Evolutionary conservation across 805 yeast genomes (phyloP).

Genomic region (Myxozyma vanderwaltii): DNA sequence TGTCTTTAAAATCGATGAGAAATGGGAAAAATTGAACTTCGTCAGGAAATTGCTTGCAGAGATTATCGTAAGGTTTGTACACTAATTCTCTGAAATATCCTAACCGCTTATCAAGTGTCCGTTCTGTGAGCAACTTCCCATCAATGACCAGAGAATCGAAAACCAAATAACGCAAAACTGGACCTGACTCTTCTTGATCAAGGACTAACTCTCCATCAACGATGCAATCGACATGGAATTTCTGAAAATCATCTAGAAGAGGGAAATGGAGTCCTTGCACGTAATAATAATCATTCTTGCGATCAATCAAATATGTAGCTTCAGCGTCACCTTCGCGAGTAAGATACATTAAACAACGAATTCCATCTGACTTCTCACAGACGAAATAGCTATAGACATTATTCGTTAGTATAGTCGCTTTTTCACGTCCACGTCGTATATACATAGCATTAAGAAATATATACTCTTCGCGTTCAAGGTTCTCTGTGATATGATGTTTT

Average conservation of each 20-base stretch:
- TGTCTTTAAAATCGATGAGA: constrained; percentile 80
- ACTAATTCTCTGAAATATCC: constrained; percentile 84
- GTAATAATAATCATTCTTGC: constrained; percentile 83
- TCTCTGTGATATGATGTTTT: constrained; percentile 64
- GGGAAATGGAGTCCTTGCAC: constrained; percentile 85
- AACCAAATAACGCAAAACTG: constrained; percentile 74
- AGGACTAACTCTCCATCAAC: constrained; percentile 93
- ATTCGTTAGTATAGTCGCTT: background rate
- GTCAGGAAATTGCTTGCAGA: constrained; percentile 70
- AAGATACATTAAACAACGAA: constrained; percentile 72
- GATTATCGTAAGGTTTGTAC: constrained; percentile 75
- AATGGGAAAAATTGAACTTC: constrained; percentile 79
- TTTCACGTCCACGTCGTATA: too few species aligned
- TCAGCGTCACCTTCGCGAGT: constrained; percentile 75
- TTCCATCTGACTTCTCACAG: constrained; percentile 95
- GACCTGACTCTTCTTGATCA: constrained; percentile 52
- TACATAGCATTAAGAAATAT: too few species aligned
- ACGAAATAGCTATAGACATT: constrained; percentile 61
- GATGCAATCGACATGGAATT: constrained; percentile 82
- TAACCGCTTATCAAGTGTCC: constrained; percentile 76
- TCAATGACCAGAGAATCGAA: constrained; percentile 90
- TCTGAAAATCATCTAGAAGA: constrained; percentile 48
- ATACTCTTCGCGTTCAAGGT: constrained; percentile 63
- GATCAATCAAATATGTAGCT: constrained; percentile 82
- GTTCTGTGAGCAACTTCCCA: constrained; percentile 66